Base-by-base conservation (phyloP, 306 rosid species). In the Neltuma alba region DNA sequence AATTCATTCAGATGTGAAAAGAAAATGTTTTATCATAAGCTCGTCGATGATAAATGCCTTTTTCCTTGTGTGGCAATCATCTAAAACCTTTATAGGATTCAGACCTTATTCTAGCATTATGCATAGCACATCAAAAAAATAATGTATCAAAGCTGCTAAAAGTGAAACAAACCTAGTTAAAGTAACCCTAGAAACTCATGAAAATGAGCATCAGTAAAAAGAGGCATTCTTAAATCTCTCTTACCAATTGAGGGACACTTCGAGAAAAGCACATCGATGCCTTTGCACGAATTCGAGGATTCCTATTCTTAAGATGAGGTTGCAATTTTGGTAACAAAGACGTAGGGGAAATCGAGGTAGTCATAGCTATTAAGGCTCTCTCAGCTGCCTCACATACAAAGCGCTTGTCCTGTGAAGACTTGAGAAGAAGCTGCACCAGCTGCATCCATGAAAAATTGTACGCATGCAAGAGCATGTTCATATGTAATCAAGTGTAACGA, bases 341-440 rank as follows among this genome's bases (percentile, higher is more conserved):
- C 54, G 76, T 48, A 11, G 98, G 99, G 75, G 97, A 92, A 81
- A 92, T 83, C 87, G 88, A 89, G 14, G 89, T 83, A 67, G 96
- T 92, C 98, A 91, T 90, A 36, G 89, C 89, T 66, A 92, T 87
- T 82, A 95, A 83, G 74, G 99, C 97, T 81, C 75, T 95, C 82
- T 89, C 96, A 28, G 98, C 98, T 31, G 98, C 98, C 76, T 95
- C 99, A 13, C 99, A 92, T 16, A 95, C 98, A 84, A 94, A 94
- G 70, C 97, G 90, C 82, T 89, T 94, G 88, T 94, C 99, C 90
- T 94, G 97, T 9, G 97, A 92, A 80, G 99, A 84, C 87, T 95
- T 92, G 71, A 95, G 99, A 85, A 95, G 98, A 86, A 92, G 97
- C 86, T 95, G 99, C 50, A 88, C 75, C 33, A 94, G 86, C 99